Evolutionary conservation across 73 alveolate genomes (phyloP).

Genomic region (Durusdinium trenchii): DNA sequence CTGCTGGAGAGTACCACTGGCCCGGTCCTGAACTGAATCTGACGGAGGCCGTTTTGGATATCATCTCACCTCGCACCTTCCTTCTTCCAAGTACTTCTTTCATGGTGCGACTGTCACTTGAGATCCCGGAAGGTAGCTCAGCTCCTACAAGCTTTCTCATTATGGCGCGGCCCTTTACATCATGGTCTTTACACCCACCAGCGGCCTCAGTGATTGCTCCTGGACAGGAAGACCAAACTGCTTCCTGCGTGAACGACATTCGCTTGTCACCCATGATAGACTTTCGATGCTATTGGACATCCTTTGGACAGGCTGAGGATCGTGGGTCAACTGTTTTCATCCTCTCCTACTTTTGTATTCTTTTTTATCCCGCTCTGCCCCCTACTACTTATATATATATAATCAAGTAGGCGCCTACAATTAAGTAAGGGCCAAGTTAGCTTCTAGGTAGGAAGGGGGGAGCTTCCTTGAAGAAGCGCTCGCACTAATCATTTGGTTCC

Average conservation of each 20-base stretch:
- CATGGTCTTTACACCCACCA: constrained; percentile 59
- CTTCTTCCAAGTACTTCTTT: constrained; percentile 21
- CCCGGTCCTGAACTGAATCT: constrained; percentile 31
- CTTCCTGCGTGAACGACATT: constrained; percentile 36
- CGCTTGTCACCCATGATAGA: neutral
- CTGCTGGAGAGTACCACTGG: constrained; percentile 12
- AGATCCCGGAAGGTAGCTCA: neutral
- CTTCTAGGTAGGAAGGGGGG: no score
- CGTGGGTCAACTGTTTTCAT: no score
- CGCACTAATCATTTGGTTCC: no score
- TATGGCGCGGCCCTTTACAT: constrained; percentile 74
- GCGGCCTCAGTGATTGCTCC: constrained; percentile 21
- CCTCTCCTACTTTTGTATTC: no score
- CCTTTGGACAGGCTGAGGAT: constrained; percentile 17
- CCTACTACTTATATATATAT: no score
- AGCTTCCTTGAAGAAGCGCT: no score
- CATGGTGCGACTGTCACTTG: constrained; percentile 37
- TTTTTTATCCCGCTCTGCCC: no score
- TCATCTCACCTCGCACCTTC: constrained; percentile 57
- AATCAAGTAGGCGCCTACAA: no score
- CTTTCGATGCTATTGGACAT: constrained; percentile 23
- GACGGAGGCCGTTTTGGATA: neutral
- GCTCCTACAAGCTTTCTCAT: constrained; percentile 14
- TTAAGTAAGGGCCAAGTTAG: no score
- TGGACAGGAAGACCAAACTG: neutral